Conservation (phyloP, 805 yeast species). For the Clavispora asparagi region DNA sequence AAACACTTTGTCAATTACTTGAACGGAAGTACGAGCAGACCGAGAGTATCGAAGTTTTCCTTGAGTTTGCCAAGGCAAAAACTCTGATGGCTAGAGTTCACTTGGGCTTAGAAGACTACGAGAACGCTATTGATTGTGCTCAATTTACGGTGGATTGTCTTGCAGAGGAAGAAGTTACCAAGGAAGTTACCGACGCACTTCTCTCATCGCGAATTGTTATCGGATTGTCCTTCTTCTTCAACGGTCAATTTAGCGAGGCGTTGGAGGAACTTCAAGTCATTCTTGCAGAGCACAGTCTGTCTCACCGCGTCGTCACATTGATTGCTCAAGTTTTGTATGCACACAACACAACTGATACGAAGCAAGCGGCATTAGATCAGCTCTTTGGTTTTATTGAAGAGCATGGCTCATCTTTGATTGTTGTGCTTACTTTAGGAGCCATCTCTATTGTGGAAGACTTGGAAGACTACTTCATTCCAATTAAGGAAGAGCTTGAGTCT, state of each 20-base stretch:
- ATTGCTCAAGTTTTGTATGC: conserved; percentile 78
- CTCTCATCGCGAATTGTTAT: conserved; percentile 62
- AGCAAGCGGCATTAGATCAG: conserved; percentile 81
- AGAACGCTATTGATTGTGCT: conserved; percentile 56
- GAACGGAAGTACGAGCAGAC: conserved; percentile 53
- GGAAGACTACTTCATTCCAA: conserved; percentile 55
- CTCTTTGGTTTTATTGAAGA: conserved; percentile 59
- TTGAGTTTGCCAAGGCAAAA: conserved; percentile 53
- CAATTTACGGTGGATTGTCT: conserved; percentile 48
- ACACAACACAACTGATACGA: conserved; percentile 68
- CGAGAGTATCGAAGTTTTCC: conserved; percentile 44
- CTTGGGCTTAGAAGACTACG: conserved; percentile 55
- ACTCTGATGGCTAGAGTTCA: conserved; percentile 68
- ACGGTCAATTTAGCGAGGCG: conserved; percentile 57
- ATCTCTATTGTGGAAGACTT: conserved; percentile 62
- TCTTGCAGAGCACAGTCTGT: conserved; percentile 47
- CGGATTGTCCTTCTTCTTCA: conserved; percentile 70
- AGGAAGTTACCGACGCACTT: conserved; percentile 20
- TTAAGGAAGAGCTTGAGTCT: conserved; percentile 58
- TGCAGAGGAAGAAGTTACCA: conserved; percentile 30
- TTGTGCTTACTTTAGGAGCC: conserved; percentile 75
- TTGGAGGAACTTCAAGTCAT: conserved; percentile 62
- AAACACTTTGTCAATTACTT: conserved; percentile 40
- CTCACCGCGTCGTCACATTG: conserved; percentile 63
- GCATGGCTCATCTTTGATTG: conserved; percentile 60